A percentile compares a stretch with the other conserved stretches of the same genome.
phyloP scores from a whole-genome alignment of 2,329 filamentous ascomycete genomes.

The Epichloe baconii region DNA sequence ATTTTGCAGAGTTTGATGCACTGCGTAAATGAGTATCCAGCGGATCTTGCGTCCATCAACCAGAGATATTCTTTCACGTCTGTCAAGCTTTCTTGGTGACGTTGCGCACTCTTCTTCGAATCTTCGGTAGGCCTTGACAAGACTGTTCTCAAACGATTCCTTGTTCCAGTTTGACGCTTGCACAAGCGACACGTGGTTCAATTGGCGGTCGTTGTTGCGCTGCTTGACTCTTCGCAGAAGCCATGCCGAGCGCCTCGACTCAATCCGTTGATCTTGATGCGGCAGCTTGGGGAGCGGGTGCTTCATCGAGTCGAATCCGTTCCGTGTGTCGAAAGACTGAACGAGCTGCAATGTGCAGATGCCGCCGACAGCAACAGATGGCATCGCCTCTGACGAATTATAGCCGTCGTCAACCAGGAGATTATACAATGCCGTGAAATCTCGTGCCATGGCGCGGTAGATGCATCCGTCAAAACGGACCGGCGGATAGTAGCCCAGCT shows the following conservation, averaged over 20 bases:
- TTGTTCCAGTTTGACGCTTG: conserved; percentile 35
- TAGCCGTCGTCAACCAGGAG: conserved; percentile 54
- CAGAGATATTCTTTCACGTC: conserved; percentile 36
- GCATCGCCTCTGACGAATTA: conserved; percentile 33
- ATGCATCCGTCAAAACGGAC: conserved; percentile 30
- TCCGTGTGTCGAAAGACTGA: conserved; percentile 48
- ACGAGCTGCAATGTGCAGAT: conserved; percentile 59
- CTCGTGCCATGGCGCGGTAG: conserved; percentile 48
- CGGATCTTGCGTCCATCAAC: conserved; percentile 62
- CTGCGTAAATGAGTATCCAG: conserved; percentile 65
- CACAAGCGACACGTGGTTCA: conserved; percentile 39
- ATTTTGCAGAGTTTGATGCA: conserved; percentile 57
- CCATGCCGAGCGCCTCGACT: conserved; percentile 27
- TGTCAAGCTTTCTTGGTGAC: conserved; percentile 38
- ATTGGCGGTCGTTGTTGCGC: conserved; percentile 33
- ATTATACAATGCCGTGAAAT: conserved; percentile 59
- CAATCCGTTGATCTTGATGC: conserved; percentile 18
- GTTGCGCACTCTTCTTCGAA: conserved; percentile 52
- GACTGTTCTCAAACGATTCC: conserved; percentile 30
- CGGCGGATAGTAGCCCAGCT: conserved; percentile 62
- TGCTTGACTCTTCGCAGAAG: conserved; percentile 26
- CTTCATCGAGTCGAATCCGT: conserved; percentile 44
- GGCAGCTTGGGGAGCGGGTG: conserved; percentile 59
- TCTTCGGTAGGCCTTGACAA: conserved; percentile 54
- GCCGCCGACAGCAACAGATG: conserved; percentile 46